Evolutionary conservation across 306 rosid species (phyloP).

Genomic region (Crotalaria pallida): DNA sequence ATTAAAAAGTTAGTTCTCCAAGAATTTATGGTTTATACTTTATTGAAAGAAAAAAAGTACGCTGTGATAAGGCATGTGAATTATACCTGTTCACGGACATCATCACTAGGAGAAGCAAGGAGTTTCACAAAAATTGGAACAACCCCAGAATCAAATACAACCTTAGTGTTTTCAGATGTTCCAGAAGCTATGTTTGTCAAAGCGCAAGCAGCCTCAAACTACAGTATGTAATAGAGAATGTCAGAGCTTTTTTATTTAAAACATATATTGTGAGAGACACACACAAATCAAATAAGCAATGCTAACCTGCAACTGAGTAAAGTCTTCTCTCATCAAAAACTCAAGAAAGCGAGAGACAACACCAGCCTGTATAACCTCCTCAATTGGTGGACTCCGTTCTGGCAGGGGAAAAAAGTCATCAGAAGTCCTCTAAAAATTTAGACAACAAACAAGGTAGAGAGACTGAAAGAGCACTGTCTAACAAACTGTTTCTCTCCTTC

Average conservation of each 20-base stretch:
- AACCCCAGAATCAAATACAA: conserved; percentile 90
- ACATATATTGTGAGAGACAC: too few species aligned
- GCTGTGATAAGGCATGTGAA: background rate
- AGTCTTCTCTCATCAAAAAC: conserved; percentile 82
- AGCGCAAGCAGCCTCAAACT: conserved; percentile 99
- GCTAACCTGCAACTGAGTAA: conserved; percentile 87
- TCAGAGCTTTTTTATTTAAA: too few species aligned
- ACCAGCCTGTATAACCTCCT: conserved; percentile 93
- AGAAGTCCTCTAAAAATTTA: background rate
- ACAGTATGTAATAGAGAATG: conserved; percentile 15
- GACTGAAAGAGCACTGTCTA: too few species aligned
- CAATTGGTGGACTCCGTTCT: conserved; percentile 96
- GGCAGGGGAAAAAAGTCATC: background rate
- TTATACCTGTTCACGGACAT: conserved; percentile 85
- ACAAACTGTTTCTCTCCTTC: too few species aligned
- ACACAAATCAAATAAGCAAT: background rate
- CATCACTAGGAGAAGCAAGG: conserved; percentile 89
- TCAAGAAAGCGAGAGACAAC: conserved; percentile 94
- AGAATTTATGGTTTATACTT: background rate
- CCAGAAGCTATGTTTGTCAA: conserved; percentile 97
- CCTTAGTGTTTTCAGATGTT: conserved; percentile 93
- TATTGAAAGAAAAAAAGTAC: background rate
- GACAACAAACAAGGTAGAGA: too few species aligned
- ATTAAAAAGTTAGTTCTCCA: background rate
- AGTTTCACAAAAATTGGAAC: conserved; percentile 92